Evolutionary conservation across 2,329 filamentous ascomycete species (phyloP), one percentile per base, ranked within the genome.

Genomic region (Aspergillus transmontanensis): DNA sequence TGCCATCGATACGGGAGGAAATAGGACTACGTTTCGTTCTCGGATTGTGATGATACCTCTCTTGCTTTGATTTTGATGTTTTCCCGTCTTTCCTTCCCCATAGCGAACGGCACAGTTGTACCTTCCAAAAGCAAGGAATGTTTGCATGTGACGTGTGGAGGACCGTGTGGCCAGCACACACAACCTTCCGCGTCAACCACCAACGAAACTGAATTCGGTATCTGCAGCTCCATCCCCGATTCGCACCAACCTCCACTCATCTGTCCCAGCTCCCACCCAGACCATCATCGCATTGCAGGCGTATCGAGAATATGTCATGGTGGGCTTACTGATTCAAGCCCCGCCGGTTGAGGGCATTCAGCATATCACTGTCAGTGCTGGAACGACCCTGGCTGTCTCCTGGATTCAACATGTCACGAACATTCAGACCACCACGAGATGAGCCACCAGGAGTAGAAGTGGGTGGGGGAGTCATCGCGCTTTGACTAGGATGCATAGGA

Each of bases 351-450:
- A 82, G 69, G 36, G 79, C 78, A 68, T 81, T 83, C 45, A 84
- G 76, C 82, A 84, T 84, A 61, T 82, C 80, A 64, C 80, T 84
- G 69, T 84, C 82, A 32, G 79, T 80, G 62, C 77, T 81, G 46
- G 78, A 80, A 34, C 82, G 79, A 30, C 77, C 75, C 26, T 73
- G 71, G 61, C 74, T 71, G 59, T 80, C 78, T 39, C 76, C 73
- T 1, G 79, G 79, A 54, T 80, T 81, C 36, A 83, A 71, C 76
- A 83, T 81, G 62, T 83, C 81, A 51, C 81, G 78, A 50, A 83
- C 81, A 60, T 80, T 82, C 69, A 83, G 75, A 6, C 80, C 80
- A 58, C 76, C 78, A 55, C 81, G 74, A 59, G 66, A 71, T 59
- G 64, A 75, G 64, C 69, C 71, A 58, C 66, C 72, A 57, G 68